Evolutionary conservation across 1,139 yeast genomes (phyloP), one percentile per base, ranked within the genome.

Genomic region (Debaryomyces subglobosus): DNA sequence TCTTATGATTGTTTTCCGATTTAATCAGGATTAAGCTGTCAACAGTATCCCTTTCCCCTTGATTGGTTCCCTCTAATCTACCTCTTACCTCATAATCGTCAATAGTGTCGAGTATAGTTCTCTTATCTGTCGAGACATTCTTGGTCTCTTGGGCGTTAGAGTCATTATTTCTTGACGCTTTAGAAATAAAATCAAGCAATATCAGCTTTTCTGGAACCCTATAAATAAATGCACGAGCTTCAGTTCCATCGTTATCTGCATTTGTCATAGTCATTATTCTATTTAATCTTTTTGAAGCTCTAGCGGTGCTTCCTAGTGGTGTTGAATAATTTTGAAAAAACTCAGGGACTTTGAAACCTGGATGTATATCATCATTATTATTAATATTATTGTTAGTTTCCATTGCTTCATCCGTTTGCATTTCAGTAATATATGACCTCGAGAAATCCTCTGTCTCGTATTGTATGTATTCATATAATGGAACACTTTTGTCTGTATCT

Each of bases 121-220:
- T 48, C 47, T 72, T 74, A 13, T 62, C 56, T 16, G 32, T 24
- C n/a, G 38, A 23, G 16, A 15, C 29, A 10, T 40, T 9, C 52
- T 47, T 29, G 60, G 55, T 4, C 57, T 44, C 23, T 44, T 35
- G 16, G 50, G 47, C 6, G n/a, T 42, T 57, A 23, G 49, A 47
- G 54, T 61, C 58, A 12, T 60, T 62, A 29, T 71, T 68, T 15
- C 73, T 66, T 46, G 72, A 77, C 1, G 69, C 67, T 37, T 69
- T 74, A 43, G 82, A 82, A 33, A 89, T 65, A 61, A 94, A 94
- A 63, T 92, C 96, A 29, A 91, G 67, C 43, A 87, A 68, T 4
- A 94, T 76, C 59, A 90, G 86, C 43, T 77, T 77, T 56, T 90
- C 96, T 0, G 91, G 89, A 2, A 91, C 59, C 49, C 87, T 71